phyloP scores from a whole-genome alignment of 768 basidiomycete species.

The Xerocomellus chrysenteron region DNA sequence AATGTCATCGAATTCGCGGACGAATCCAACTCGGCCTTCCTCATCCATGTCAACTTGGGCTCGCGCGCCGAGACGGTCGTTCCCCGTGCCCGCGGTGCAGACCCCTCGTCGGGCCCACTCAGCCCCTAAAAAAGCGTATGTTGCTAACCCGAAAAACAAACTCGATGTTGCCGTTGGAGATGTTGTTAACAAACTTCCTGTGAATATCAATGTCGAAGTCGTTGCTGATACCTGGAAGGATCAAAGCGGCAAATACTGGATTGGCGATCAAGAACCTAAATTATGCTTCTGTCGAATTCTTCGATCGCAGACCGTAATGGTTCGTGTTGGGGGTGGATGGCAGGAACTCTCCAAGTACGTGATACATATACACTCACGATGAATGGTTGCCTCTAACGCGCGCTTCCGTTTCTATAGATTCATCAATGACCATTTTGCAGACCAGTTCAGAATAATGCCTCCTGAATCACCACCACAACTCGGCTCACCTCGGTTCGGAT shows the following conservation, averaged over 20 bases:
- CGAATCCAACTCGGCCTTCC: slow-evolving; percentile 41
- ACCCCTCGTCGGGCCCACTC: slow-evolving; percentile 46
- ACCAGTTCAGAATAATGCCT: slow-evolving; percentile 71
- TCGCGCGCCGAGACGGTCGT: slow-evolving; percentile 64
- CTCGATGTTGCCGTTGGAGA: slow-evolving; percentile 91
- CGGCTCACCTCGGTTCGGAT: slow-evolving; percentile 37
- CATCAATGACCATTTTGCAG: slow-evolving; percentile 82
- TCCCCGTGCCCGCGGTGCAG: slow-evolving; percentile 42
- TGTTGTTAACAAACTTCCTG: slow-evolving; percentile 85
- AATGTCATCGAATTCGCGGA: slow-evolving; percentile 49
- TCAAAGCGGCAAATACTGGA: slow-evolving; percentile 95
- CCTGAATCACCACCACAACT: slow-evolving; percentile 57
- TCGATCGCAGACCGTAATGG: slow-evolving; percentile 92
- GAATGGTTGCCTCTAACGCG: not conserved
- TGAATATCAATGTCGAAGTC: slow-evolving; percentile 79
- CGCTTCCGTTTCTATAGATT: slow-evolving; percentile 51
- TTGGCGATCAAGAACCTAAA: slow-evolving; percentile 86
- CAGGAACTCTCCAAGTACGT: slow-evolving; percentile 84
- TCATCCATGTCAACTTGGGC: slow-evolving; percentile 63
- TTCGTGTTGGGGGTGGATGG: slow-evolving; percentile 95
- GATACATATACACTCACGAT: not conserved
- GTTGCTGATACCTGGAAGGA: slow-evolving; percentile 87
- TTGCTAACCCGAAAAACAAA: slow-evolving; percentile 87
- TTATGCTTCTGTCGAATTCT: slow-evolving; percentile 91
- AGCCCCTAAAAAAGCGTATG: slow-evolving; percentile 62